Evolutionary conservation across 208 protist species (phyloP).

Genomic region (Leishmania tropica): DNA sequence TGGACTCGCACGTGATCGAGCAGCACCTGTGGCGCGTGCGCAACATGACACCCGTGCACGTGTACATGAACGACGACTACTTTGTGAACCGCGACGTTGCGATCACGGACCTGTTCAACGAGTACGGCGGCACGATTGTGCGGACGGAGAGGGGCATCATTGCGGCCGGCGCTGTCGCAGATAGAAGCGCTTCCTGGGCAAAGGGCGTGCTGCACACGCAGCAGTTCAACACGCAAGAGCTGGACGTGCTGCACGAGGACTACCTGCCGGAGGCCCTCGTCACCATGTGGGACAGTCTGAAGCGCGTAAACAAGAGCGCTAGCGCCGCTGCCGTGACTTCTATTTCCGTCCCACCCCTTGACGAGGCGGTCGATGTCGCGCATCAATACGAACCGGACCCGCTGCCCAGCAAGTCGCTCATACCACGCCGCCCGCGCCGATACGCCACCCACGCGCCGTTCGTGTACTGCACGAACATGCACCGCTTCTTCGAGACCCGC

Average conservation of each 20-base stretch:
- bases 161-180: neutral
- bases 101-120: slow-evolving; percentile 64
- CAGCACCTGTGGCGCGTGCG: slow-evolving; percentile 60
- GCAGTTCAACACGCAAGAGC: slow-evolving; percentile 45
- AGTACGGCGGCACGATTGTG: slow-evolving; percentile 61
- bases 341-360: neutral
- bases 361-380: neutral
- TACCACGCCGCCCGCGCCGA: slow-evolving; percentile 23
- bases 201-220: slow-evolving; percentile 44
- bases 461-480: slow-evolving; percentile 67
- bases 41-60: slow-evolving; percentile 54
- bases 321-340: neutral
- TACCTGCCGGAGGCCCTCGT: slow-evolving; percentile 3
- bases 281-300: slow-evolving; percentile 12
- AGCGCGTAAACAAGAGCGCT: neutral
- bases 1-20: slow-evolving; percentile 63
- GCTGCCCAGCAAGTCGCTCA: neutral
- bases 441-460: slow-evolving; percentile 69
- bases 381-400: neutral
- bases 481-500: slow-evolving; percentile 39
- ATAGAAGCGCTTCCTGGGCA: slow-evolving; percentile 18
- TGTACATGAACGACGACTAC: slow-evolving; percentile 83
- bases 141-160: slow-evolving; percentile 36
- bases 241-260: slow-evolving; percentile 42
- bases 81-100: slow-evolving; percentile 62